phyloP scores from a whole-genome alignment of 768 basidiomycete species.

The Lactifluus pinguis region DNA sequence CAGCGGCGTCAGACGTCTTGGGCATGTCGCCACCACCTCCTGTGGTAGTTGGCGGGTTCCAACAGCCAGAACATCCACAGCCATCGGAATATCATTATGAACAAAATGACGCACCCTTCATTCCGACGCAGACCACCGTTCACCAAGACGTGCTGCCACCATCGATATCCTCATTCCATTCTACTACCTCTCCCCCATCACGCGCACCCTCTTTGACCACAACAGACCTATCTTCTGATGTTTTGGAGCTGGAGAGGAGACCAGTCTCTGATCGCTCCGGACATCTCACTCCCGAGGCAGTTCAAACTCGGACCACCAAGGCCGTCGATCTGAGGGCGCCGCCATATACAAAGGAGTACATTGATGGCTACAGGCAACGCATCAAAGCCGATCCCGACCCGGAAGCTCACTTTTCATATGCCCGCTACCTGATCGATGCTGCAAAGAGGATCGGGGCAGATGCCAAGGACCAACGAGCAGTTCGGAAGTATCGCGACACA shows the following conservation, averaged over 20 bases:
- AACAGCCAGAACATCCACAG: slow-evolving; percentile 13
- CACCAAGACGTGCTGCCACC: not conserved
- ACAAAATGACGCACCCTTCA: not conserved
- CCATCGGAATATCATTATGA: slow-evolving; percentile 10
- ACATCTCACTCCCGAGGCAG: slow-evolving; percentile 46
- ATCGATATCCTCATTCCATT: not conserved
- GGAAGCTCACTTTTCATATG: slow-evolving; percentile 93
- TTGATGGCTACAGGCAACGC: slow-evolving; percentile 93
- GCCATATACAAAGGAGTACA: slow-evolving; percentile 91
- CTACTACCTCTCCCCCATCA: slow-evolving; percentile 1
- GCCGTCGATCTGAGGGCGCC: slow-evolving; percentile 76
- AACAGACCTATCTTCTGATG: slow-evolving; percentile 21
- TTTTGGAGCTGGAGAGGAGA: slow-evolving; percentile 49
- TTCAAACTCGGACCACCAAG: slow-evolving; percentile 60
- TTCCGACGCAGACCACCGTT: slow-evolving; percentile 17
- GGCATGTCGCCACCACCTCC: slow-evolving; percentile 69
- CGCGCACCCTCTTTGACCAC: slow-evolving; percentile 19
- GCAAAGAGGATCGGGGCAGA: slow-evolving; percentile 80
- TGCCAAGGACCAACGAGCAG: slow-evolving; percentile 69
- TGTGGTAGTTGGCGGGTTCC: slow-evolving; percentile 17
- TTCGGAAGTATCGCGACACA: slow-evolving; percentile 84
- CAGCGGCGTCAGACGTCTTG: slow-evolving; percentile 72
- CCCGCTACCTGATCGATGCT: slow-evolving; percentile 98
- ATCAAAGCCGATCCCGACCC: slow-evolving; percentile 98
- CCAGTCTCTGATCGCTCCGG: slow-evolving; percentile 48